Evolutionary conservation across 768 basidiomycete genomes (phyloP), one percentile per base, ranked within the genome.

Genomic region (Leccinum pellstonianum): DNA sequence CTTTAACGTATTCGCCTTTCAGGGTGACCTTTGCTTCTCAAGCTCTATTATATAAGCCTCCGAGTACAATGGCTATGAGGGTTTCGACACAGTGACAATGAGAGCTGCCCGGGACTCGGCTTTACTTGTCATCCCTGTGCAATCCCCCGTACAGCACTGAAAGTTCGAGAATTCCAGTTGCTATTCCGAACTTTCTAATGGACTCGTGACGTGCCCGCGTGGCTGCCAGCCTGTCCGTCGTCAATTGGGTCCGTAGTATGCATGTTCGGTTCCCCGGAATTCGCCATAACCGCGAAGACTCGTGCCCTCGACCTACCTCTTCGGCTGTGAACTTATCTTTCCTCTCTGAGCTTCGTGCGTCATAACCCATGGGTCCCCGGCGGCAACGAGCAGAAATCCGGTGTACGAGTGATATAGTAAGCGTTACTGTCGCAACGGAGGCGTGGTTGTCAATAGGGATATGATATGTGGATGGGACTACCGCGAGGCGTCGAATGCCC

Each of bases 11-110:
- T 56, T 37, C 60, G 19, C 21, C 52, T 56, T 55, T 50, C 54
- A 66, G 64, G 56, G 62, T 55, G 19, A 33, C 31, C 37, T 52
- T 55, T 53, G 55, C 27, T 69, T 69, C 63, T 54, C 64, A 72
- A 58, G 62, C 52, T 23, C 12, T 46, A 64, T 73, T 74, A 74
- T 61, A 53, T 74, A 73, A 73, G 68, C 67, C 43, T 75, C 72
- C 72, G 73, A 61, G 31, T 7, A 63, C 7, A 4, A 66, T 63
- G 72, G 69, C 62, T 56, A 64, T 61, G 66, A 55, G 46, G 6
- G 14, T n/a, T 29, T 50, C 23, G 23, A 21, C 21, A 21, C 25
- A 53, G n/a, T 10, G 51, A 43, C 29, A n/a, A 56, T 31, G 21
- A 54, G 41, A 56, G 54, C 57, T 56, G 46, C 49, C 59, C 62